Conservation (phyloP, 2,329 filamentous ascomycete genomes). For the Clarireedia homoeocarpa region DNA sequence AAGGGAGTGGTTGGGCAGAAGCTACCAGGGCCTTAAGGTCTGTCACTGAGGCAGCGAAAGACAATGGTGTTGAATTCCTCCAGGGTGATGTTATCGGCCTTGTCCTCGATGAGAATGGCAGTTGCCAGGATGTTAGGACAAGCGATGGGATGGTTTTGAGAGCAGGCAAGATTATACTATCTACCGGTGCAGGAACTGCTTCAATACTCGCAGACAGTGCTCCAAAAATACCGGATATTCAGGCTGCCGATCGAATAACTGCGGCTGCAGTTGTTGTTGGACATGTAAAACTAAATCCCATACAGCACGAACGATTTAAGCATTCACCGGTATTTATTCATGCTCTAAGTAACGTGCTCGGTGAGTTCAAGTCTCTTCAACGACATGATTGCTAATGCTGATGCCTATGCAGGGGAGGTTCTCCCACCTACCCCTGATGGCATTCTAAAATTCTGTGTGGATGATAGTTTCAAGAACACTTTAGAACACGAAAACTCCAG, state of each 20-base stretch:
- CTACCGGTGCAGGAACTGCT: constrained; percentile 50
- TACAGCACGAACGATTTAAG: constrained; percentile 40
- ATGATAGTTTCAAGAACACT: constrained; percentile 50
- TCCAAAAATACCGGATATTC: constrained; percentile 40
- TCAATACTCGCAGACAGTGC: constrained; percentile 44
- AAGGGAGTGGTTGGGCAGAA: constrained; percentile 45
- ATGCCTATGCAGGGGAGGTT: constrained; percentile 14
- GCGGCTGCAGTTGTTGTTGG: constrained; percentile 49
- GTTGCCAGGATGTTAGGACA: constrained; percentile 42
- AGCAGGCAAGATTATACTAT: constrained; percentile 47
- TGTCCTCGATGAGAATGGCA: constrained; percentile 38
- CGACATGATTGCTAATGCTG: not conserved
- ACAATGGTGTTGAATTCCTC: constrained; percentile 38
- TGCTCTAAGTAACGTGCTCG: constrained; percentile 35
- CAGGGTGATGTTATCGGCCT: constrained; percentile 37
- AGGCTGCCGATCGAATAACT: constrained; percentile 44
- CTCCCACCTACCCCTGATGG: constrained; percentile 41
- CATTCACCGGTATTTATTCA: constrained; percentile 47
- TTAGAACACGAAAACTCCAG: constrained; percentile 38
- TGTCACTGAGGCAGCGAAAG: constrained; percentile 37
- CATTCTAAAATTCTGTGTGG: constrained; percentile 54
- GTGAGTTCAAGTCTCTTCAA: constrained; percentile 22
- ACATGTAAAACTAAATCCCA: constrained; percentile 37
- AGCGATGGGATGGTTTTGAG: constrained; percentile 37
- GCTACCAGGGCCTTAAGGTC: constrained; percentile 38